Conservation (phyloP, 1,139 yeast species). For the Saccharomyces hybrid region DNA sequence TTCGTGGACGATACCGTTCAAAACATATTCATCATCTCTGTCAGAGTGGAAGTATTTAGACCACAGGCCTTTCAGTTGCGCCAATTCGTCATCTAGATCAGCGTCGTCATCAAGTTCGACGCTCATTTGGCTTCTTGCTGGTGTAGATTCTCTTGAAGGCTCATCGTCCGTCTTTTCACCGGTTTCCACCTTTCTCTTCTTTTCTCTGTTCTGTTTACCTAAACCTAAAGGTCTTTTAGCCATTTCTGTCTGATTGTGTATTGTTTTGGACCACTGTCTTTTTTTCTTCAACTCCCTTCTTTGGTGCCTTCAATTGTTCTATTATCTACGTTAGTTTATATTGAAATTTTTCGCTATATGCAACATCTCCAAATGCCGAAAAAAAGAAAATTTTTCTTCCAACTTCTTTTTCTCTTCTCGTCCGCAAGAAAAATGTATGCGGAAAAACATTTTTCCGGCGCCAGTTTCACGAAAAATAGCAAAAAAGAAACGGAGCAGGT, state of each 20-base stretch:
- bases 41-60: conserved; percentile 47
- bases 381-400: background rate
- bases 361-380: background rate
- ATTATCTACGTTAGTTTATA: background rate
- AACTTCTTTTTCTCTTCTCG: background rate
- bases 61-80: conserved; percentile 69
- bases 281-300: background rate
- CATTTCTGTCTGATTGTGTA: conserved; percentile 33
- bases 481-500: background rate
- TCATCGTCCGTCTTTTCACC: conserved; percentile 6
- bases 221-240: conserved; percentile 78
- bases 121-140: conserved; percentile 34
- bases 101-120: conserved; percentile 64
- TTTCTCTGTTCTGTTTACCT: conserved; percentile 50
- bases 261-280: background rate
- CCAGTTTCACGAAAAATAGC: background rate
- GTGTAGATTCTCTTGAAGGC: conserved; percentile 14
- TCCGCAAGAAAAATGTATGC: background rate
- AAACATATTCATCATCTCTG: conserved; percentile 51
- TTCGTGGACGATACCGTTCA: conserved; percentile 86
- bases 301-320: background rate
- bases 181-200: conserved; percentile 28
- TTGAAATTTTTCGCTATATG: background rate
- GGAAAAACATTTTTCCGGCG: background rate
- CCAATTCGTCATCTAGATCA: conserved; percentile 70